Conservation (phyloP, 1,284 basidiomycete species). For the Sutorius eximius region DNA sequence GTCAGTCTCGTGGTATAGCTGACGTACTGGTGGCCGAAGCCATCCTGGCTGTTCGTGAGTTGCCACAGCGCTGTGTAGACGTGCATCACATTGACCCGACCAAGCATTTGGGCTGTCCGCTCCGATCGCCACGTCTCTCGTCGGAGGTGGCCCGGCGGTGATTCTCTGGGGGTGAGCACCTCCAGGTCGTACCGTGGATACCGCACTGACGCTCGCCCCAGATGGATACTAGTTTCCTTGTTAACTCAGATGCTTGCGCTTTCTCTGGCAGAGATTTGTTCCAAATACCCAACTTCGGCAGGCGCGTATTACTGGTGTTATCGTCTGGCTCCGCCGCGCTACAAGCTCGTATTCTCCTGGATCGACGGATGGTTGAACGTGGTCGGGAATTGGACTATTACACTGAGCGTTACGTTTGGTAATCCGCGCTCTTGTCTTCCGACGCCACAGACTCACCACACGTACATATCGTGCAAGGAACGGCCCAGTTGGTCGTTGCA, state of each 20-base stretch:
- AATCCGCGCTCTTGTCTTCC: not conserved
- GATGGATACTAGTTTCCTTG: constrained; percentile 49
- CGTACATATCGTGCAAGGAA: constrained; percentile 37
- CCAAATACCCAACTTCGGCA: constrained; percentile 57
- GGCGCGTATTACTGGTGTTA: constrained; percentile 62
- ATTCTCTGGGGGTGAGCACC: constrained; percentile 51
- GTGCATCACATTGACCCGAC: constrained; percentile 3
- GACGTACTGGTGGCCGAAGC: constrained; percentile 31
- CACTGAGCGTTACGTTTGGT: constrained; percentile 55
- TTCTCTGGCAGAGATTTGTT: constrained; percentile 55
- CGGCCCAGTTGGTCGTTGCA: constrained; percentile 50
- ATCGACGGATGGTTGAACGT: constrained; percentile 58
- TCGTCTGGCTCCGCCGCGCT: constrained; percentile 44
- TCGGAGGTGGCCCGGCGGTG: constrained; percentile 51
- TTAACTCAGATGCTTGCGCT: constrained; percentile 47
- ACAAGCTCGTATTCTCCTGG: constrained; percentile 49
- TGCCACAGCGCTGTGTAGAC: not conserved
- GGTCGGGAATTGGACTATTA: constrained; percentile 56
- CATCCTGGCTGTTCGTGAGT: constrained; percentile 56
- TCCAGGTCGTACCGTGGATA: not conserved
- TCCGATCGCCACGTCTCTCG: constrained; percentile 53
- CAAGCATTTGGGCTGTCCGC: constrained; percentile 52
- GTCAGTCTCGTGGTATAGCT: not conserved
- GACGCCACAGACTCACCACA: constrained; percentile 3
- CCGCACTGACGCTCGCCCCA: constrained; percentile 18